These are phyloP conservation scores for Populus davidiana DNA, from an alignment of 345 rosid genomes.

Conservation along the genomic window DNA sequence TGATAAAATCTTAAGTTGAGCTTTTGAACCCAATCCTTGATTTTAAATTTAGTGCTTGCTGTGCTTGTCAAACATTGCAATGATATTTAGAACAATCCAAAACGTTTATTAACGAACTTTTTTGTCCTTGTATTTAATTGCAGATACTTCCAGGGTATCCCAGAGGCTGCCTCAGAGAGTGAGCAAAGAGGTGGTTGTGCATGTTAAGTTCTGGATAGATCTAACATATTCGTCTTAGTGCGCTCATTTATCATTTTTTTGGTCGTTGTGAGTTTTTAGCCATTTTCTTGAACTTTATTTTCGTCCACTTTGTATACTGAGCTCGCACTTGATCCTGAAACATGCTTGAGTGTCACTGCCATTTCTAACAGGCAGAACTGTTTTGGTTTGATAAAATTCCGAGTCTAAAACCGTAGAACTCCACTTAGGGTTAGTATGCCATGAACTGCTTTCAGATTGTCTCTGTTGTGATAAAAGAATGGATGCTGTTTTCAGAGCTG, in stretches of 20 bases:
- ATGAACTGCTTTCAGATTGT: neutral
- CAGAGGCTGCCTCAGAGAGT: slow-evolving; percentile 64
- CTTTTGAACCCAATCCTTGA: neutral
- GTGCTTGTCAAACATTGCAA: neutral
- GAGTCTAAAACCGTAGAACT: neutral
- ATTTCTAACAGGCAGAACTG: neutral
- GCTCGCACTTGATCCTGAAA: neutral
- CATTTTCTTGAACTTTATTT: neutral
- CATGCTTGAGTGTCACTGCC: neutral
- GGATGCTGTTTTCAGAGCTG: neutral
- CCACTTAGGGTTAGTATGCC: neutral
- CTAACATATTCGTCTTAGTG: neutral
- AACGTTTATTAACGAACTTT: neutral
- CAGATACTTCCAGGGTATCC: slow-evolving; percentile 91
- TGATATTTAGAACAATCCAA: neutral
- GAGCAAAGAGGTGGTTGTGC: slow-evolving; percentile 93
- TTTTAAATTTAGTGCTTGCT: neutral
- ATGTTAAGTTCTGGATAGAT: slow-evolving; percentile 43
- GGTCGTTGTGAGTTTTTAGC: neutral
- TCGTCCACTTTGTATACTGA: neutral
- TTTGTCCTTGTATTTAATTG: slow-evolving; percentile 12
- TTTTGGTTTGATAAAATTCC: neutral
- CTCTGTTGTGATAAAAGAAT: neutral
- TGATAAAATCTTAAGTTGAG: too few relatives aligned
- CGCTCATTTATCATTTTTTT: slow-evolving; percentile 14